These are phyloP conservation scores for Syzygium malaccense DNA, from an alignment of 441 rosid species.

Conservation along the genomic window DNA sequence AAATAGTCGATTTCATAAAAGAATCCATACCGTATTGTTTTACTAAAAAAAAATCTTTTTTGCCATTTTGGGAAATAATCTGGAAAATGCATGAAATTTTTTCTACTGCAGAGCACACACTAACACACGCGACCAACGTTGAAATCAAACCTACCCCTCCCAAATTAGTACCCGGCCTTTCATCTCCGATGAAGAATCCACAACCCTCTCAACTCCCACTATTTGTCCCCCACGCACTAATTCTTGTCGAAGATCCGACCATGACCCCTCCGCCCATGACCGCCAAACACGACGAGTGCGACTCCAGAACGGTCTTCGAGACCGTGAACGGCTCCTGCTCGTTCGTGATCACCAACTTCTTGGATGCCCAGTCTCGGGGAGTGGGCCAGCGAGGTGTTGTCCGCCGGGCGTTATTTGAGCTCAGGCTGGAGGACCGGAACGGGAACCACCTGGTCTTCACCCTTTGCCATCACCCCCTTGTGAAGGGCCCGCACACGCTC, in stretches of 20 bases:
- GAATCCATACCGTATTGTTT: background rate
- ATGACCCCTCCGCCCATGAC: background rate
- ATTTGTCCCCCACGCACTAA: background rate
- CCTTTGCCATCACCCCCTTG: background rate
- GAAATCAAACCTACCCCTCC: background rate
- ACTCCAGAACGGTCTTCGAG: background rate
- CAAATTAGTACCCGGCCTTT: background rate
- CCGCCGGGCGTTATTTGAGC: background rate
- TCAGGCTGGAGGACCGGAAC: background rate
- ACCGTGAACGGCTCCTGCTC: background rate
- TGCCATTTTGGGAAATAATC: too few relatives aligned
- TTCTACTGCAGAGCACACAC: background rate
- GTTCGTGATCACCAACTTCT: background rate
- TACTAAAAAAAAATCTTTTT: too few relatives aligned
- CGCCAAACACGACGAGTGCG: background rate
- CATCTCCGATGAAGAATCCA: background rate
- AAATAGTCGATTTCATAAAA: background rate
- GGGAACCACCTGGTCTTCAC: background rate
- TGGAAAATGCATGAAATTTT: background rate
- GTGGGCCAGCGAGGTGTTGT: background rate
- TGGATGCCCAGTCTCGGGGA: background rate
- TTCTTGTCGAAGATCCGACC: background rate
- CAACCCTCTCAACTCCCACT: background rate
- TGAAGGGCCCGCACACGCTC: constrained; percentile 41
- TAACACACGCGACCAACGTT: background rate